Conservation (phyloP, 768 basidiomycete species). For the Fistulinella prunicolor region DNA sequence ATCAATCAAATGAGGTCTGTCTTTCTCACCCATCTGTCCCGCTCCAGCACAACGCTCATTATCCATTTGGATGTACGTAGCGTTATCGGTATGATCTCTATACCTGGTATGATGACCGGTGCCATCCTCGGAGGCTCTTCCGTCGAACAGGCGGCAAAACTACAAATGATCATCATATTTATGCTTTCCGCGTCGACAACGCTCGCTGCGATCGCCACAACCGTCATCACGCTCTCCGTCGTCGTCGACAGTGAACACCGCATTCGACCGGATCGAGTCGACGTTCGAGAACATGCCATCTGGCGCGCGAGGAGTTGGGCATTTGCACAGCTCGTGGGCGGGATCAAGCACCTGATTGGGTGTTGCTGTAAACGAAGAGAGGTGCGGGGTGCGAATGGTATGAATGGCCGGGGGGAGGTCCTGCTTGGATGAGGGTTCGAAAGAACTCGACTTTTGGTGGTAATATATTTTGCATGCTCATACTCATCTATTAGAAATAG, state of each 20-base stretch:
- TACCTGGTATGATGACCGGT: constrained; percentile 91
- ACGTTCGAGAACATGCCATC: constrained; percentile 32
- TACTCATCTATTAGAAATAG: no score
- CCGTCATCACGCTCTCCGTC: constrained; percentile 55
- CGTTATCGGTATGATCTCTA: constrained; percentile 74
- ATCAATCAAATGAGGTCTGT: constrained; percentile 83
- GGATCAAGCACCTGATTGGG: constrained; percentile 1
- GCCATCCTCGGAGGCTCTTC: constrained; percentile 84
- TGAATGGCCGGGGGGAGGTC: neutral
- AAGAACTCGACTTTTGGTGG: no score
- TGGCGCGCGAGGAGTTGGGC: constrained; percentile 36
- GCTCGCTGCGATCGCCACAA: constrained; percentile 64
- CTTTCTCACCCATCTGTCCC: neutral
- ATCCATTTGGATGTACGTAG: constrained; percentile 32
- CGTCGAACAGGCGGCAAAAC: constrained; percentile 78
- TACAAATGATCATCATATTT: constrained; percentile 95
- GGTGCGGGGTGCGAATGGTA: neutral
- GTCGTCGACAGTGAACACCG: constrained; percentile 69
- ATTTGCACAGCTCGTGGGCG: constrained; percentile 16
- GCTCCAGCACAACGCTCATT: neutral
- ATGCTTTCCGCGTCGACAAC: constrained; percentile 82
- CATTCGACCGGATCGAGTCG: constrained; percentile 61
- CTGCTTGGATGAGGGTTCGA: constrained; percentile 16
- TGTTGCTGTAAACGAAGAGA: constrained; percentile 11
- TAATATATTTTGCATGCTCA: no score